Evolutionary conservation across 768 basidiomycete species (phyloP).

Genomic region (Daedaleopsis nitida): DNA sequence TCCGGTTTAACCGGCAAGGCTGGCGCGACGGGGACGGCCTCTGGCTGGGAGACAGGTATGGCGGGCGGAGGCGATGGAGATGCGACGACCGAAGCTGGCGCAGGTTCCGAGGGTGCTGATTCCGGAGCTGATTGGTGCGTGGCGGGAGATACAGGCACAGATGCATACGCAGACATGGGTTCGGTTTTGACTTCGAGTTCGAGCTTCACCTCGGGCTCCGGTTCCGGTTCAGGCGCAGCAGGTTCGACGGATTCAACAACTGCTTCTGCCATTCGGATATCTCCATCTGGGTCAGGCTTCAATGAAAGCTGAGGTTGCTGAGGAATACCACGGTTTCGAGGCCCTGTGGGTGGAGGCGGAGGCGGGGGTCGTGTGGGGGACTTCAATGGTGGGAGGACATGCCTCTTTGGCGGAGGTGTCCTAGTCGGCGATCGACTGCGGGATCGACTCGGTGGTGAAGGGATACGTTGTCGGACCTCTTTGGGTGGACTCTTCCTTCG

Average conservation of each 20-base stretch:
- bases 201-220: not conserved
- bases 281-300: conserved; percentile 10
- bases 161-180: not conserved
- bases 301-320: not conserved
- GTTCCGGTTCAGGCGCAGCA: not conserved
- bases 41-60: not conserved
- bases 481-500: conserved; percentile 8
- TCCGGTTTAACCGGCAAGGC: conserved; percentile 11
- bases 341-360: conserved; percentile 7
- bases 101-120: not conserved
- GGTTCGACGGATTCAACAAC: not conserved
- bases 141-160: not conserved
- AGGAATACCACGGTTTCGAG: not conserved
- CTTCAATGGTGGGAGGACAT: conserved; percentile 16
- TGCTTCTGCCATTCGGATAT: conserved; percentile 13
- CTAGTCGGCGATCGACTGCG: conserved; percentile 15
- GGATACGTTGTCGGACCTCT: not conserved
- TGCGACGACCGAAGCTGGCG: conserved; percentile 1
- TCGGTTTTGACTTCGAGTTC: too few relatives aligned
- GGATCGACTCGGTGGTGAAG: conserved; percentile 15
- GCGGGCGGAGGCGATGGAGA: not conserved
- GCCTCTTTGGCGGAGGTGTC: conserved; percentile 15
- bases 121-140: not conserved
- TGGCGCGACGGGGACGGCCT: not conserved
- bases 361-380: conserved; percentile 13